A percentile compares a stretch with the other conserved stretches of the same genome.
Conservation (phyloP, 106 monocot genomes). For the Vanilla planifolia region DNA sequence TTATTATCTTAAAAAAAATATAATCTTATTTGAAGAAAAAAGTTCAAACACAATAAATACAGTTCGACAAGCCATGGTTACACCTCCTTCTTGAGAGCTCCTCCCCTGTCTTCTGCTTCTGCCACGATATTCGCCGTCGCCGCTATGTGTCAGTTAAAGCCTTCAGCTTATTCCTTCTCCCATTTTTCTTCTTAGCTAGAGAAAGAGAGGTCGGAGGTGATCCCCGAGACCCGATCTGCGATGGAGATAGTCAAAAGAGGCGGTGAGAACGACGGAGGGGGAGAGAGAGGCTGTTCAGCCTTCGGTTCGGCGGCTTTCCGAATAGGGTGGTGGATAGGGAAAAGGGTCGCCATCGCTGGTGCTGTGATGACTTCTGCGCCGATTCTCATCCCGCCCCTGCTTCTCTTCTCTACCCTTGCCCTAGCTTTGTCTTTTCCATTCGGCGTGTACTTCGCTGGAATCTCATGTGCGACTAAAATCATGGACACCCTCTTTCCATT, state of each 20-base stretch:
- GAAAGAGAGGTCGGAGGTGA: too few relatives aligned
- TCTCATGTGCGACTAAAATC: slow-evolving; percentile 28
- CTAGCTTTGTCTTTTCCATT: slow-evolving; percentile 39
- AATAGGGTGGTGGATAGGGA: slow-evolving; percentile 28
- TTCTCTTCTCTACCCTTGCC: slow-evolving; percentile 41
- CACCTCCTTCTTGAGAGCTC: too few relatives aligned
- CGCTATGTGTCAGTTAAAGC: too few relatives aligned
- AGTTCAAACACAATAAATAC: too few relatives aligned
- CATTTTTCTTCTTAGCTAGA: too few relatives aligned
- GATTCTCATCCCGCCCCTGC: slow-evolving; percentile 35
- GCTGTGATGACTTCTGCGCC: slow-evolving; percentile 43
- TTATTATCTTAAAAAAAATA: too few relatives aligned
- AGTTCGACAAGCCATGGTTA: too few relatives aligned
- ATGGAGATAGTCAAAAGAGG: neutral
- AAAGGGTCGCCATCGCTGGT: slow-evolving; percentile 41
- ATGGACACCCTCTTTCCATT: slow-evolving; percentile 39
- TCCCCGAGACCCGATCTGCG: too few relatives aligned
- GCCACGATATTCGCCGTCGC: too few relatives aligned
- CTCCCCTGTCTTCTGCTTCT: too few relatives aligned
- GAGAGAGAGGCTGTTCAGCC: neutral
- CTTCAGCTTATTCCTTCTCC: too few relatives aligned
- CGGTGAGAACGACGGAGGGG: neutral
- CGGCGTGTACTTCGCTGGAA: slow-evolving; percentile 34
- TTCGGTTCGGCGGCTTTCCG: slow-evolving; percentile 4
- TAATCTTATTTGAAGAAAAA: too few relatives aligned